Percentiles rank a stretch among this genome's conserved stretches.
Conservation (phyloP, 179 eudicot species). For the Silene vulgaris region DNA sequence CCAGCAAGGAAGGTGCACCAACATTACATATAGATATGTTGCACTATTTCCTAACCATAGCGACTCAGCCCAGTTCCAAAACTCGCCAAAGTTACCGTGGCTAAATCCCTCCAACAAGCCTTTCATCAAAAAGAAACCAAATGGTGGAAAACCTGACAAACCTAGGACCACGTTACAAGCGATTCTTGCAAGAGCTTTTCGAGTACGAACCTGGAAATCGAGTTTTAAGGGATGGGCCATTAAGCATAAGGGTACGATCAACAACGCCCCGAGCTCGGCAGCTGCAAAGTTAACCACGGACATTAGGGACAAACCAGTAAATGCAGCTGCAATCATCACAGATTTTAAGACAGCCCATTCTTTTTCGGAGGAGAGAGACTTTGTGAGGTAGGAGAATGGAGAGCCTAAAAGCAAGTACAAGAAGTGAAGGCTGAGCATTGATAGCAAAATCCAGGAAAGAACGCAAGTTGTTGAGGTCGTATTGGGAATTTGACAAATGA, state of each 20-base stretch:
- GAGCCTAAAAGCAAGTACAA: slow-evolving; percentile 39
- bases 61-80: slow-evolving; percentile 84
- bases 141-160: slow-evolving; percentile 56
- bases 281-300: slow-evolving; percentile 86
- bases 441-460: slow-evolving; percentile 54
- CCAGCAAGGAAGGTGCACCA: slow-evolving; percentile 97
- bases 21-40: slow-evolving; percentile 57
- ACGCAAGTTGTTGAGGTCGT: slow-evolving; percentile 42
- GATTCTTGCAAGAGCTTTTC: slow-evolving; percentile 33
- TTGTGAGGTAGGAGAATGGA: slow-evolving; percentile 31
- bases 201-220: slow-evolving; percentile 30
- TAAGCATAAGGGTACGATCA: slow-evolving; percentile 77
- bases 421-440: slow-evolving; percentile 47
- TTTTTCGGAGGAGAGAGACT: slow-evolving; percentile 25
- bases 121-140: slow-evolving; percentile 47
- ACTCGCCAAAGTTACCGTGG: slow-evolving; percentile 42
- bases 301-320: slow-evolving; percentile 81
- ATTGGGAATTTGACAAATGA: slow-evolving; percentile 53
- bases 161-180: slow-evolving; percentile 45
- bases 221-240: slow-evolving; percentile 57
- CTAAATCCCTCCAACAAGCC: slow-evolving; percentile 48
- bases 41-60: slow-evolving; percentile 92
- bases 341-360: slow-evolving; percentile 80
- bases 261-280: slow-evolving; percentile 77
- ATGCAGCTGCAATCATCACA: slow-evolving; percentile 62